These are phyloP conservation scores for Septoria petroselini DNA, from an alignment of 2,329 filamentous ascomycete genomes.

Conservation along the genomic window DNA sequence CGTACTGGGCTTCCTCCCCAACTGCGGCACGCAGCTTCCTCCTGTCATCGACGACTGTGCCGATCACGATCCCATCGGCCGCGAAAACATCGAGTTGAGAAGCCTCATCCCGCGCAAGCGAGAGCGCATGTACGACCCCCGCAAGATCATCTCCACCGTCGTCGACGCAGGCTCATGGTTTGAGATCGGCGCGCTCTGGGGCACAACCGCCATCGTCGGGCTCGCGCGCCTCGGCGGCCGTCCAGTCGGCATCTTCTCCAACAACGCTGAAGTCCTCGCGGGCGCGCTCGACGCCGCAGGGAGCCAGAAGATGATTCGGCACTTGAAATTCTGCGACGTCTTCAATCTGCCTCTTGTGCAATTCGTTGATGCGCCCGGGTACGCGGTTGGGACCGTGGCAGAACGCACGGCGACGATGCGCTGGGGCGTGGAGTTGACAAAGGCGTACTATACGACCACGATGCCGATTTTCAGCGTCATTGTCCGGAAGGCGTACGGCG, in stretches of 20 bases:
- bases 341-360: constrained; percentile 64
- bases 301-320: constrained; percentile 58
- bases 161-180: constrained; percentile 59
- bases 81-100: constrained; percentile 51
- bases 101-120: constrained; percentile 57
- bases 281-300: constrained; percentile 61
- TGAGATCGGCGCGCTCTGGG: constrained; percentile 63
- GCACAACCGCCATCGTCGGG: constrained; percentile 59
- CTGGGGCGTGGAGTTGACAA: constrained; percentile 60
- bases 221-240: constrained; percentile 57
- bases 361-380: constrained; percentile 62
- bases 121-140: constrained; percentile 59
- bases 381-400: constrained; percentile 62
- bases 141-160: constrained; percentile 56
- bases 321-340: constrained; percentile 62
- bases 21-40: constrained; percentile 55
- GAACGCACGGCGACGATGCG: constrained; percentile 64
- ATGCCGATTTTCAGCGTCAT: constrained; percentile 63
- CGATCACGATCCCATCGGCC: constrained; percentile 52
- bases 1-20: constrained; percentile 57
- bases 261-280: constrained; percentile 61
- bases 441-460: constrained; percentile 61
- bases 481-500: constrained; percentile 59
- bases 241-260: constrained; percentile 58
- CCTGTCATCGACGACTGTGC: constrained; percentile 43